Conservation (phyloP, 352 stramenopile genomes). For the Phytophthora sp. region DNA sequence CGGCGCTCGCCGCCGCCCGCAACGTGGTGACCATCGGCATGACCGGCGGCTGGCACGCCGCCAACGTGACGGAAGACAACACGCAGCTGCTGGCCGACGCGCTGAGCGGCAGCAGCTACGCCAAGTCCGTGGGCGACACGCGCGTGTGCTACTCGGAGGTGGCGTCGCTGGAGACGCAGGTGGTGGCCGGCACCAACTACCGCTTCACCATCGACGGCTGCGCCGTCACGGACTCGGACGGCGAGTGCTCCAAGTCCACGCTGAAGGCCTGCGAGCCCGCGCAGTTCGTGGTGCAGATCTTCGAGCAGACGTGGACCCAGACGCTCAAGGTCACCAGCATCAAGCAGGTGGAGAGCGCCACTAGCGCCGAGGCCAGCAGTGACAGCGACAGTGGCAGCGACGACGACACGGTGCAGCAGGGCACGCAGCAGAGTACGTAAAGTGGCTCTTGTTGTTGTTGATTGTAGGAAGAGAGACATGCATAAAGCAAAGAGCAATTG, state of each 20-base stretch:
- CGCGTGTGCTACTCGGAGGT: constrained; percentile 56
- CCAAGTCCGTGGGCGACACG: constrained; percentile 30
- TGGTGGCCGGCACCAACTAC: constrained; percentile 83
- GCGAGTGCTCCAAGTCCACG: constrained; percentile 37
- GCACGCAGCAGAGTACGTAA: constrained; percentile 32
- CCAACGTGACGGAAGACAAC: constrained; percentile 28
- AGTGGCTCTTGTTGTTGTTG: constrained; percentile 1
- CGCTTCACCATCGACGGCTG: constrained; percentile 68
- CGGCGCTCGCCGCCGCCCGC: constrained; percentile 16
- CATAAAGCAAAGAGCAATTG: constrained; percentile 16
- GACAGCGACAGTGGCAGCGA: constrained; percentile 1
- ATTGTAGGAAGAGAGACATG: constrained; percentile 12
- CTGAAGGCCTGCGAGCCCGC: constrained; percentile 30
- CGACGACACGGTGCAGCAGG: constrained; percentile 5
- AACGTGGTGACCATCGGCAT: constrained; percentile 27
- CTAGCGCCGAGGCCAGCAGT: background rate
- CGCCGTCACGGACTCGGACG: constrained; percentile 39
- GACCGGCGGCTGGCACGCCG: constrained; percentile 32
- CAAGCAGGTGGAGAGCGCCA: constrained; percentile 4
- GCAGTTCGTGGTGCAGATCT: constrained; percentile 61
- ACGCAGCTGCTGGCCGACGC: constrained; percentile 35
- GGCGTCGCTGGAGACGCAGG: constrained; percentile 54
- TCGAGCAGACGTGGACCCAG: constrained; percentile 63
- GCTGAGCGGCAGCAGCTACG: constrained; percentile 34
- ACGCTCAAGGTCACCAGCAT: constrained; percentile 71